These are phyloP conservation scores for Lentinus polychrous DNA, from an alignment of 1,284 basidiomycete genomes.

Conservation along the genomic window DNA sequence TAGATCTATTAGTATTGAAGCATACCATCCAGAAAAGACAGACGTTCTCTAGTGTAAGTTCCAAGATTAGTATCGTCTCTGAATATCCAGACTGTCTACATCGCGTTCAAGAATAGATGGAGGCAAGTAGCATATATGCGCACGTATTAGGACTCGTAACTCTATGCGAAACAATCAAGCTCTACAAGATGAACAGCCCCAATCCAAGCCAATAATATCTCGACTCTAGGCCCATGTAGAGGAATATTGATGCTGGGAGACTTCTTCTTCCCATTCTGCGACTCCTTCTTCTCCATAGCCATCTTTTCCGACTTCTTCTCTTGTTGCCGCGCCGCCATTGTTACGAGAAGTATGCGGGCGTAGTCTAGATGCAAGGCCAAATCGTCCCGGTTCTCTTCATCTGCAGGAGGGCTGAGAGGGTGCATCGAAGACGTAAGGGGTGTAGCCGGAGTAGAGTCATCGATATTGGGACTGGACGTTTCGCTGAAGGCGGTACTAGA, in stretches of 20 bases:
- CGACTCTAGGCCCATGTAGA: constrained; percentile 74
- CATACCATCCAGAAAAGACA: too few relatives aligned
- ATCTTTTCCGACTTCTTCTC: constrained; percentile 46
- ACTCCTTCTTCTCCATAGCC: constrained; percentile 39
- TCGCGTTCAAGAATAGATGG: too few relatives aligned
- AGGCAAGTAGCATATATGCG: too few relatives aligned
- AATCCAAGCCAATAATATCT: constrained; percentile 76
- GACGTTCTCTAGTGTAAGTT: too few relatives aligned
- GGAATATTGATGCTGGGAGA: constrained; percentile 68
- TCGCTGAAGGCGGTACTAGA: not conserved
- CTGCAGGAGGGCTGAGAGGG: constrained; percentile 15
- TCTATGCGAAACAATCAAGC: constrained; percentile 43
- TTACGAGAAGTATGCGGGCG: constrained; percentile 60
- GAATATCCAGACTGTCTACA: too few relatives aligned
- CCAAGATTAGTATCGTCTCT: too few relatives aligned
- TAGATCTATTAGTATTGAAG: too few relatives aligned
- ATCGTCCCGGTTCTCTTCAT: constrained; percentile 23
- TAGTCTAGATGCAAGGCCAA: constrained; percentile 49
- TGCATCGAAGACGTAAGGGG: constrained; percentile 12
- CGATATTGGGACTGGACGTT: not conserved
- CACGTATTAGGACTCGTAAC: not conserved
- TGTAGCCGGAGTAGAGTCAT: constrained; percentile 13
- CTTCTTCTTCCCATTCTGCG: constrained; percentile 43
- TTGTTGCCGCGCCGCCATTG: constrained; percentile 52
- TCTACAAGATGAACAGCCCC: constrained; percentile 70